These are phyloP conservation scores for Arctostaphylos glauca DNA, from an alignment of 148 eudicot genomes.

Conservation along the genomic window DNA sequence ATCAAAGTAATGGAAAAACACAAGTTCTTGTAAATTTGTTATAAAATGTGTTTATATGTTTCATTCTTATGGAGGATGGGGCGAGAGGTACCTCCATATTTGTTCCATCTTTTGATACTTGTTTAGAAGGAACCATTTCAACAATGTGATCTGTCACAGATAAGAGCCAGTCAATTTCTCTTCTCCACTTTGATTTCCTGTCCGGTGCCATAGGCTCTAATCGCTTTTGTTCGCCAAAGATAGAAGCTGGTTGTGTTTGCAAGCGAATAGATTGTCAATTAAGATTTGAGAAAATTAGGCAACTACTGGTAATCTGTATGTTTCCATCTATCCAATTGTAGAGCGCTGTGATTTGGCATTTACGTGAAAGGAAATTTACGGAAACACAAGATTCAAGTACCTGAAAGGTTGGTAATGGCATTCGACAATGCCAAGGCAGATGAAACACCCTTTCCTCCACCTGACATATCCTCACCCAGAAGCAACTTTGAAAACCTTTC, in stretches of 20 bases:
- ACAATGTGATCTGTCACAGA: conserved; percentile 77
- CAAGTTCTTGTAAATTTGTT: background rate
- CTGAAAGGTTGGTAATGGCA: conserved; percentile 78
- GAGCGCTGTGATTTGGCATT: background rate
- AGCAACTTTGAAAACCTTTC: conserved; percentile 53
- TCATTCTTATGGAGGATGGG: background rate
- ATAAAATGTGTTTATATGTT: background rate
- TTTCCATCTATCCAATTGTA: background rate
- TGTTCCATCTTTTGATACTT: conserved; percentile 54
- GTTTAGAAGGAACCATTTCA: conserved; percentile 65
- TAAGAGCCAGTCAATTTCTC: conserved; percentile 69
- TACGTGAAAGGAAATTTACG: background rate
- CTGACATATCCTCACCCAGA: conserved; percentile 62
- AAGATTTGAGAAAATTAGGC: background rate
- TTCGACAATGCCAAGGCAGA: conserved; percentile 61
- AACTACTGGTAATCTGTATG: background rate
- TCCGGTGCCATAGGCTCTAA: conserved; percentile 67
- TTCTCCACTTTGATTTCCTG: conserved; percentile 61
- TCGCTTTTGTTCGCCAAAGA: conserved; percentile 56
- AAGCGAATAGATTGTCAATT: background rate
- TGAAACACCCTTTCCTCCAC: conserved; percentile 68
- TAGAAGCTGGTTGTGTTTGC: conserved; percentile 55
- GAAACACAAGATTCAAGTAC: conserved; percentile 22
- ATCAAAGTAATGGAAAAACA: background rate
- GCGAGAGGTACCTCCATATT: conserved; percentile 55